These are phyloP conservation scores for Digitaria exilis DNA, from an alignment of 202 grass and related monocot species.

Conservation along the genomic window DNA sequence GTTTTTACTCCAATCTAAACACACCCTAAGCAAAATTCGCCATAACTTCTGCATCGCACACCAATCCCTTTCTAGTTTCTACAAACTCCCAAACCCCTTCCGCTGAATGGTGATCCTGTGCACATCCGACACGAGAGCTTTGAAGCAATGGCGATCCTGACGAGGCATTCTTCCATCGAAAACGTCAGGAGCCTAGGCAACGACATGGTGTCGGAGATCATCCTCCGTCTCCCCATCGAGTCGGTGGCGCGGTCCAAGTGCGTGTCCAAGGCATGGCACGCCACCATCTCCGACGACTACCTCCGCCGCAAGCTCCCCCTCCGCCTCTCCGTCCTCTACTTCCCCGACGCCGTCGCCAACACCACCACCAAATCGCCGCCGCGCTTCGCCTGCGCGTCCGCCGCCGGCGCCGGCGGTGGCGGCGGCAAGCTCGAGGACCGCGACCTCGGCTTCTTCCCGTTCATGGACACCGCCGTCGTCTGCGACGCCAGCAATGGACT, in stretches of 20 bases:
- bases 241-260: constrained; percentile 48
- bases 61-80: too few species aligned
- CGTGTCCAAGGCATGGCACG: constrained; percentile 53
- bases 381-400: constrained; percentile 47
- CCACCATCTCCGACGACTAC: constrained; percentile 44
- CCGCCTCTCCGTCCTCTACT: constrained; percentile 55
- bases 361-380: too few species aligned
- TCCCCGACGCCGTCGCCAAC: background rate
- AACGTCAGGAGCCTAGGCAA: background rate
- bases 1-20: too few species aligned
- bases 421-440: constrained; percentile 24
- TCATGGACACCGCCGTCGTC: background rate
- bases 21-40: too few species aligned
- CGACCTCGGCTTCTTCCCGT: constrained; percentile 59
- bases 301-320: constrained; percentile 41
- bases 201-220: constrained; percentile 55
- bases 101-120: background rate
- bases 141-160: constrained; percentile 18
- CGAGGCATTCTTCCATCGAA: background rate
- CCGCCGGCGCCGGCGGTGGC: background rate
- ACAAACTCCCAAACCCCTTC: background rate
- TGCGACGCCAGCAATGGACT: constrained; percentile 66
- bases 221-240: constrained; percentile 44
- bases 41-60: background rate
- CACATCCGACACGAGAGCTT: background rate